Base-by-base conservation (phyloP, 225 moss, liverwort and hornwort species). In the Rhytidiadelphus loreus region DNA sequence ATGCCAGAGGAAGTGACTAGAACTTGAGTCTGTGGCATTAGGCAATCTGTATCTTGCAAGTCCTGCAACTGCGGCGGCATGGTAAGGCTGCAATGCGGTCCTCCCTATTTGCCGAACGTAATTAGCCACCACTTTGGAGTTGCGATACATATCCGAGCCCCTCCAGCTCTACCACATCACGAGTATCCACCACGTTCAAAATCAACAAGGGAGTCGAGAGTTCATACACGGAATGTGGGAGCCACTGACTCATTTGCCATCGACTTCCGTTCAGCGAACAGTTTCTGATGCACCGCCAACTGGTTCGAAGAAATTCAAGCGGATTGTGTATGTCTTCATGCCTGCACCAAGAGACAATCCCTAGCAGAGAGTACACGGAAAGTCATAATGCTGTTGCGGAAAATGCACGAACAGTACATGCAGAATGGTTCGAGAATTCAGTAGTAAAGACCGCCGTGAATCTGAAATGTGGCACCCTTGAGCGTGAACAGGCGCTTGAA, bases 191-290 rank as follows among this genome's bases (percentile, higher is more conserved):
- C 66, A 84, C 89, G 50, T 75, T 87, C 91, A 88, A 83, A 88
- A 69, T 78, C 77, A 56, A 57, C 76, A 65, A 75, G 13, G 26
- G 46, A 82, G 69, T 46, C 61, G 56, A 91, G 80, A 77, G 76
- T 75, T 81, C 56, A 85, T 84, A 48, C 75, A 68, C 66, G 87
- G 75, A 87, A 87, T 73, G 70, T 71, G 58, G 72, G 64, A 86
- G 71, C 83, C 83, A 44, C 77, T 16, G 68, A 90, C n/a, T 90
- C 87, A 92, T 88, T 90, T 82, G 88, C 89, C 91, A 91, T 91
- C 74, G 80, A 63, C 56, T 63, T 77, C 77, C 62, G 82, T 62
- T 23, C 76, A 41, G 60, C 37, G 52, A 87, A 63, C 39, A 82
- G 52, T 29, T 29, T 83, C 58, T 58, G 65, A 86, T 15, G 64